A percentile compares a stretch with the other conserved stretches of the same genome.
These are phyloP conservation scores for Phytophthora tentaculata DNA, from an alignment of 352 stramenopile species.

Conservation along the genomic window DNA sequence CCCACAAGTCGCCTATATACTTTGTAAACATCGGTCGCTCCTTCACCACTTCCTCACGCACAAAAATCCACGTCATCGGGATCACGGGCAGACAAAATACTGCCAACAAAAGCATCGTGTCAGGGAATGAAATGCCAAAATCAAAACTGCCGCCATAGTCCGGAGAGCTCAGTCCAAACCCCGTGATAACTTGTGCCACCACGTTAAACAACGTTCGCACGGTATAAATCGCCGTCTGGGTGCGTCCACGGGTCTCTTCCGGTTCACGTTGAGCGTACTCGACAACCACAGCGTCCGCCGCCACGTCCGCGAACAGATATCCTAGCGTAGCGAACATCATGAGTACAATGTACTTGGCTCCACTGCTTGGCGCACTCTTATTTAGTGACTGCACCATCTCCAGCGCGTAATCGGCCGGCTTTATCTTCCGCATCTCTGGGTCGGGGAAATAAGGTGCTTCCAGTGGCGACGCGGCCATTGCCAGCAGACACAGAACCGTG, in stretches of 20 bases:
- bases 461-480: slow-evolving; percentile 43
- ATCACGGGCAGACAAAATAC: slow-evolving; percentile 51
- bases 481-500: slow-evolving; percentile 40
- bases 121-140: slow-evolving; percentile 49
- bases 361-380: slow-evolving; percentile 38
- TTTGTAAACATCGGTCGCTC: slow-evolving; percentile 33
- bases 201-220: slow-evolving; percentile 52
- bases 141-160: slow-evolving; percentile 56
- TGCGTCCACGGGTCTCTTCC: slow-evolving; percentile 51
- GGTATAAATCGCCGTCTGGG: slow-evolving; percentile 60
- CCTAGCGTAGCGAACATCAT: slow-evolving; percentile 59
- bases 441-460: slow-evolving; percentile 50
- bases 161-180: slow-evolving; percentile 48
- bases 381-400: slow-evolving; percentile 46
- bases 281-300: slow-evolving; percentile 59
- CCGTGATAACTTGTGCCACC: slow-evolving; percentile 43
- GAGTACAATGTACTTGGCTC: slow-evolving; percentile 55
- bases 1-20: slow-evolving; percentile 55
- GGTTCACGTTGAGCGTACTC: slow-evolving; percentile 68
- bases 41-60: slow-evolving; percentile 50
- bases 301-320: slow-evolving; percentile 64
- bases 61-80: slow-evolving; percentile 56
- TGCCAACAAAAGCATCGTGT: slow-evolving; percentile 44
- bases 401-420: slow-evolving; percentile 37
- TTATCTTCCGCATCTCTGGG: slow-evolving; percentile 37